These are phyloP conservation scores for Malassezia arunalokei DNA, from an alignment of 1,284 basidiomycete species.

Conservation along the genomic window DNA sequence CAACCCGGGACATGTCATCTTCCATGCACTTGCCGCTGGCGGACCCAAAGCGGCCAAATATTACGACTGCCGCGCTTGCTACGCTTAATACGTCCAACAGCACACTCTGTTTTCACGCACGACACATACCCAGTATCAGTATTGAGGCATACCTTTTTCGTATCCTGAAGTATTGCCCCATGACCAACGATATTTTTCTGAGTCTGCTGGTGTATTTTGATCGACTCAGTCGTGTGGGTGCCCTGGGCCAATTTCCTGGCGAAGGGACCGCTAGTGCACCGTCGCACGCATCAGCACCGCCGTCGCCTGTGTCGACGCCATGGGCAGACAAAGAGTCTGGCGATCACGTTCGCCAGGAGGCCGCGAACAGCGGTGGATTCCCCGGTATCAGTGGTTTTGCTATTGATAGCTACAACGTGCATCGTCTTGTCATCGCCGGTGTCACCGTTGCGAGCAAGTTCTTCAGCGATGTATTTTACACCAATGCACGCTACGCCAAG, in stretches of 20 bases:
- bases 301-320: background rate
- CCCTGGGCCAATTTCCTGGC: slow-evolving; percentile 11
- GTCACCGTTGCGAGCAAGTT: slow-evolving; percentile 98
- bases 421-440: slow-evolving; percentile 87
- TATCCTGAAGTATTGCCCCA: slow-evolving; percentile 95
- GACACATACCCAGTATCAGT: slow-evolving; percentile 84
- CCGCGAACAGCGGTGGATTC: background rate
- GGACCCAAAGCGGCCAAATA: slow-evolving; percentile 25
- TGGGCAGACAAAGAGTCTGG: background rate
- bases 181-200: slow-evolving; percentile 93
- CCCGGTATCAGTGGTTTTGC: slow-evolving; percentile 58
- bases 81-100: slow-evolving; percentile 68
- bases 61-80: slow-evolving; percentile 63
- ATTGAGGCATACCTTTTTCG: slow-evolving; percentile 88
- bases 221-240: slow-evolving; percentile 52
- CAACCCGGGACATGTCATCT: slow-evolving; percentile 4
- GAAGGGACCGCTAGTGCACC: background rate
- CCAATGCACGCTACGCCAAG: slow-evolving; percentile 97
- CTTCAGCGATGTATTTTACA: slow-evolving; percentile 97
- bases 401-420: slow-evolving; percentile 93
- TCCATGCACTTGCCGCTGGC: slow-evolving; percentile 23
- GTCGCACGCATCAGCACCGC: background rate
- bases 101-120: slow-evolving; percentile 82
- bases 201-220: slow-evolving; percentile 92
- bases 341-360: background rate